These are phyloP conservation scores for Ulmus americana DNA, from an alignment of 331 rosid species.

Conservation along the genomic window DNA sequence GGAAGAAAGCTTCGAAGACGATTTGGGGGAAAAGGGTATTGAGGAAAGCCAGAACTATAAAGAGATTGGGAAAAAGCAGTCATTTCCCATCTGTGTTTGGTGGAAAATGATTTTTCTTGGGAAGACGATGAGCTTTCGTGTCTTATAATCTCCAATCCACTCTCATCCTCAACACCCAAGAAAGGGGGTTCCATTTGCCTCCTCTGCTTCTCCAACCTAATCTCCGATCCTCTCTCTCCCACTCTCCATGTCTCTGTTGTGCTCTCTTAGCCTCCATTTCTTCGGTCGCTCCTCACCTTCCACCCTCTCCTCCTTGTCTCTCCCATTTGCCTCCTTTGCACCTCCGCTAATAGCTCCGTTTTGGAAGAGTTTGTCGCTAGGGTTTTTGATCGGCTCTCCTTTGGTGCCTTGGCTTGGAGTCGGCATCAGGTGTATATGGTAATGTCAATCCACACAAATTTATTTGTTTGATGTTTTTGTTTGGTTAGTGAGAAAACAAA, in stretches of 20 bases:
- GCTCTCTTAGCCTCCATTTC: constrained; percentile 61
- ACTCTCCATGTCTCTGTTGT: constrained; percentile 86
- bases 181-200: constrained; percentile 81
- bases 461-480: neutral
- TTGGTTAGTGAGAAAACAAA: constrained; percentile 1
- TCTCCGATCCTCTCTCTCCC: constrained; percentile 67
- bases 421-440: constrained; percentile 64
- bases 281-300: constrained; percentile 51
- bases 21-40: too few species aligned
- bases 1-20: too few species aligned
- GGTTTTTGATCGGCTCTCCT: constrained; percentile 52
- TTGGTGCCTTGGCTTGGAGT: constrained; percentile 64
- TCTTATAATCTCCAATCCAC: constrained; percentile 25
- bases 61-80: too few species aligned
- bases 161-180: constrained; percentile 47
- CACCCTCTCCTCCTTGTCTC: constrained; percentile 73
- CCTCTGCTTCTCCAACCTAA: constrained; percentile 79
- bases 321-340: constrained; percentile 49
- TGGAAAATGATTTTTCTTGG: too few species aligned
- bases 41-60: too few species aligned
- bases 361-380: constrained; percentile 36
- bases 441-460: neutral
- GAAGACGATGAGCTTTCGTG: too few species aligned
- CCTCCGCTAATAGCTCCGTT: constrained; percentile 24
- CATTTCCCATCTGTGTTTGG: too few species aligned